Conservation (phyloP, 1,284 basidiomycete genomes). For the Trametes pubescens region DNA sequence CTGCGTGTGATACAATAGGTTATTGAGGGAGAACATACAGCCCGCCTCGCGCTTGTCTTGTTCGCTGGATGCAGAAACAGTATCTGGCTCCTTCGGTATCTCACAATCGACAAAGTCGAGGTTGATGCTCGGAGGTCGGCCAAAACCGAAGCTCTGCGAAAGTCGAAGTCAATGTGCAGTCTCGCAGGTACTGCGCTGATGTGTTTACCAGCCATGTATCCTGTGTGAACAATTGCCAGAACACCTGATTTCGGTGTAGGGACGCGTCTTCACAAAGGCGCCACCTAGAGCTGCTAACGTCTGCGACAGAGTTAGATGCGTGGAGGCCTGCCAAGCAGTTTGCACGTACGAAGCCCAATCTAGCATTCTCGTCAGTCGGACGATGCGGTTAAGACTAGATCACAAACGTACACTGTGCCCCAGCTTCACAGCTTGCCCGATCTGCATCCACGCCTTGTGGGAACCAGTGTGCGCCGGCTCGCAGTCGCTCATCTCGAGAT, state of each 20-base stretch:
- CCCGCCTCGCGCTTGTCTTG: constrained; percentile 53
- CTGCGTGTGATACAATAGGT: neutral
- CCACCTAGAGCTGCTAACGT: constrained; percentile 69
- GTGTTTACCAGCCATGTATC: constrained; percentile 66
- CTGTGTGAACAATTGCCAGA: constrained; percentile 69
- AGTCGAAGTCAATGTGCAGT: neutral
- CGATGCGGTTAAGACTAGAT: neutral
- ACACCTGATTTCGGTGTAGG: constrained; percentile 60
- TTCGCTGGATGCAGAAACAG: constrained; percentile 40
- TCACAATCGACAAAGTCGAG: constrained; percentile 63
- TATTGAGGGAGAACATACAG: constrained; percentile 49
- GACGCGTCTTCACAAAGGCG: constrained; percentile 54
- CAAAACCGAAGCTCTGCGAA: constrained; percentile 67
- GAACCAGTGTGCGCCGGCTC: constrained; percentile 52
- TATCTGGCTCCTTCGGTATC: constrained; percentile 56
- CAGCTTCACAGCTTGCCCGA: constrained; percentile 65
- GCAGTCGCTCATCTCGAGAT: constrained; percentile 63
- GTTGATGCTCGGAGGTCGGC: constrained; percentile 65
- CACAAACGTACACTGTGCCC: constrained; percentile 62
- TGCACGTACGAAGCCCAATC: constrained; percentile 70
- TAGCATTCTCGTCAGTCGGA: constrained; percentile 36
- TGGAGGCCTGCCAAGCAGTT: neutral
- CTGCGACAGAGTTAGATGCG: constrained; percentile 44
- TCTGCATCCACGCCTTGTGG: constrained; percentile 59
- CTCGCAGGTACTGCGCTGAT: too few relatives aligned